These are phyloP conservation scores for Ustilago nuda DNA, from an alignment of 1,284 basidiomycete species.

Conservation along the genomic window DNA sequence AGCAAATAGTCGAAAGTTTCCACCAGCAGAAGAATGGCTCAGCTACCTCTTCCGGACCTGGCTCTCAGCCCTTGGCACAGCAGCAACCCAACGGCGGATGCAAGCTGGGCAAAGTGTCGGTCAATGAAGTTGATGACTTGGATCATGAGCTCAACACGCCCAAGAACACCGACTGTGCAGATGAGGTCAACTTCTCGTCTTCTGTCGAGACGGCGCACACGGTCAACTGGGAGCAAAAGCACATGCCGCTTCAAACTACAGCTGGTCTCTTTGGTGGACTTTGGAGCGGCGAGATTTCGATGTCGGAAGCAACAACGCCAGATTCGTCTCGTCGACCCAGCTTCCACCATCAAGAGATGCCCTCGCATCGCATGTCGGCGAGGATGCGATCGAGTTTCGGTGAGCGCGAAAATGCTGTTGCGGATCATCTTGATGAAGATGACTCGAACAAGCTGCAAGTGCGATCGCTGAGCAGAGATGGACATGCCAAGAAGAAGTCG, in stretches of 20 bases:
- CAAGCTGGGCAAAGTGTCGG: not conserved
- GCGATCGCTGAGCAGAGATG: constrained; percentile 44
- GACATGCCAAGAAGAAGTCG: constrained; percentile 50
- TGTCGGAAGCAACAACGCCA: constrained; percentile 42
- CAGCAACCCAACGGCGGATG: constrained; percentile 8
- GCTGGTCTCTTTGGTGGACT: constrained; percentile 16
- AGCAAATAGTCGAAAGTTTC: constrained; percentile 30
- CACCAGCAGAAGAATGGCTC: constrained; percentile 17
- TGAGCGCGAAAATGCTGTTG: constrained; percentile 8
- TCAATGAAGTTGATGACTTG: not conserved
- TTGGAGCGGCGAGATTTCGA: constrained; percentile 37
- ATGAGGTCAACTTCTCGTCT: constrained; percentile 40
- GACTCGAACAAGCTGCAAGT: constrained; percentile 17
- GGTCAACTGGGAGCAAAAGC: constrained; percentile 26
- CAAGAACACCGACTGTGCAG: constrained; percentile 24
- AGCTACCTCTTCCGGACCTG: constrained; percentile 5
- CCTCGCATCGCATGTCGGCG: constrained; percentile 17
- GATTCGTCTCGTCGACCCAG: constrained; percentile 48
- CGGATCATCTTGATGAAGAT: constrained; percentile 36
- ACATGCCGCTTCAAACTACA: constrained; percentile 7
- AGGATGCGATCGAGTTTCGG: constrained; percentile 18
- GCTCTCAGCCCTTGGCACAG: constrained; percentile 9
- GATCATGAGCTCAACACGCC: constrained; percentile 37
- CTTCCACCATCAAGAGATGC: constrained; percentile 27
- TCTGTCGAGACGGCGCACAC: constrained; percentile 46